phyloP scores from a whole-genome alignment of 148 eudicot species.

The Tetragonia tetragonoides region DNA sequence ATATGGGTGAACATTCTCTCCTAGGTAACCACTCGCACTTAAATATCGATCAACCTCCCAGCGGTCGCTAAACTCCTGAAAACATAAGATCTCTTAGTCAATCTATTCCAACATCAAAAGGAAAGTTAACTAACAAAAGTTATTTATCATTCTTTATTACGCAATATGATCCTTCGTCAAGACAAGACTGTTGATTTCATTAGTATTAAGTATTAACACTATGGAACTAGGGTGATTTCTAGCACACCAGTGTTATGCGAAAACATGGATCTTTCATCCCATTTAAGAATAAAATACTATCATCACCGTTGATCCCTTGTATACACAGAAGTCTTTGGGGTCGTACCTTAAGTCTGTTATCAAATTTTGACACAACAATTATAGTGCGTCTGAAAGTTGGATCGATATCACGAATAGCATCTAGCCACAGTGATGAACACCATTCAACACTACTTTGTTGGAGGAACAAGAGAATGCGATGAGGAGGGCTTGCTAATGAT shows the following conservation, averaged over 20 bases:
- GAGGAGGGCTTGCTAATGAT: conserved; percentile 92
- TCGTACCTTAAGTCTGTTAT: conserved; percentile 90
- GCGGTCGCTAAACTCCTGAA: conserved; percentile 87
- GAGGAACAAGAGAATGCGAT: conserved; percentile 91
- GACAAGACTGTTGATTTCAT: not conserved
- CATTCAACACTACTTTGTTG: conserved; percentile 99
- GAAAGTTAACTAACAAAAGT: not conserved
- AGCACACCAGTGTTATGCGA: not conserved
- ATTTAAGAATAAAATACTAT: not conserved
- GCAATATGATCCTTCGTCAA: not conserved
- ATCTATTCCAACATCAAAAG: not conserved
- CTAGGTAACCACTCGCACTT: conserved; percentile 98
- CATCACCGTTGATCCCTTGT: not conserved
- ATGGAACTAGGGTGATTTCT: not conserved
- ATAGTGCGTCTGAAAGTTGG: conserved; percentile 78
- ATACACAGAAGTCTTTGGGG: not conserved
- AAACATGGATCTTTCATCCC: too few relatives aligned
- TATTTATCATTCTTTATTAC: not conserved
- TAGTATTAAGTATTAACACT: not conserved
- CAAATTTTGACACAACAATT: conserved; percentile 93
- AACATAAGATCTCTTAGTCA: conserved; percentile 7
- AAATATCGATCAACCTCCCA: conserved; percentile 95
- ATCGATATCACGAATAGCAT: conserved; percentile 87
- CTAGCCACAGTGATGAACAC: conserved; percentile 99
- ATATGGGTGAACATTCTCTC: conserved; percentile 80